Evolutionary conservation across 2,329 filamentous ascomycete genomes (phyloP), one percentile per base, ranked within the genome.

Genomic region (Aureobasidium zeae): DNA sequence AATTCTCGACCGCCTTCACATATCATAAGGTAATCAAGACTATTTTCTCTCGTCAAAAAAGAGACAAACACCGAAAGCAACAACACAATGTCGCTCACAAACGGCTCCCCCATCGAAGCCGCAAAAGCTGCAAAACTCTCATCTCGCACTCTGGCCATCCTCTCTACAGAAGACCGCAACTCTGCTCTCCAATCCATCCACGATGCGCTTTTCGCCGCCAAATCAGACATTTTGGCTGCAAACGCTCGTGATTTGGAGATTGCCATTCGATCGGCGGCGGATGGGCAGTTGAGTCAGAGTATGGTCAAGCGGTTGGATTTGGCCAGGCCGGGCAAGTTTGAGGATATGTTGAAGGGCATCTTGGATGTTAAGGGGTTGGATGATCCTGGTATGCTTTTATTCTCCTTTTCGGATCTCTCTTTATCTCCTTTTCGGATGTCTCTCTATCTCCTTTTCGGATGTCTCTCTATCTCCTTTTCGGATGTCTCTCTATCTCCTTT

Each of bases 331-430:
- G 89, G 89, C 47, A 96, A 96, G 68, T 98, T 83, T 72, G 88
- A 95, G 58, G 91, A 96, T 59, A 96, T 98, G 91, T 72, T 98
- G 51, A 83, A 88, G 67, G 91, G 91, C 19, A 93, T 98, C 49
- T 66, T 93, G 48, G 86, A 94, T 64, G 91, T 98, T 49, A 75
- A 83, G 52, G 74, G 77, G 38, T 72, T 98, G 20, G 76, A 83
- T 36, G 91, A 98, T 66, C 91, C 91, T 52, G 76, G 86, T 91
- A 76, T 69, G 44, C n/a, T n/a, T 24, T 32, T 25, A 15, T 20
- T 34, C 25, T 26, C 8, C n/a, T 5, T 25, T 32, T 2, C 11
- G 6, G 1, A 26, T 19, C 3, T 9, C n/a, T n/a, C n/a, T n/a
- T n/a, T n/a, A n/a, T n/a, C n/a, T n/a, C n/a, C n/a, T n/a, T n/a